A percentile compares a stretch with the other conserved stretches of the same genome.
These are phyloP conservation scores for Plasmodium adleri DNA, from an alignment of 169 alveolate genomes.

Conservation along the genomic window DNA sequence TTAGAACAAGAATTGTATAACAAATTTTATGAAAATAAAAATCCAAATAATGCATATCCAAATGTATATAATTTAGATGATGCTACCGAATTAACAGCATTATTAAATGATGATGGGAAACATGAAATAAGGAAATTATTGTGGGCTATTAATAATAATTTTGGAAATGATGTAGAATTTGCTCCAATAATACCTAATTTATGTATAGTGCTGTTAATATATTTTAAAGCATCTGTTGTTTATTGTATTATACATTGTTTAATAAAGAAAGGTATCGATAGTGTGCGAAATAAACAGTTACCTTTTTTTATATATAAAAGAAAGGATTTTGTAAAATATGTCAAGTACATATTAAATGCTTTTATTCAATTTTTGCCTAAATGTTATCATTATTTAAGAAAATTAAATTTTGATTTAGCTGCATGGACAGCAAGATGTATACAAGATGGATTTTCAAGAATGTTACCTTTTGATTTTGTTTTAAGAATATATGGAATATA, in stretches of 20 bases:
- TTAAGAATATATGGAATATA: slow-evolving; percentile 82
- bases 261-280: slow-evolving; percentile 79
- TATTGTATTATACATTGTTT: slow-evolving; percentile 82
- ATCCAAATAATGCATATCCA: slow-evolving; percentile 1
- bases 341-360: slow-evolving; percentile 41
- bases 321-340: slow-evolving; percentile 66
- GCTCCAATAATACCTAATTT: slow-evolving; percentile 84
- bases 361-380: slow-evolving; percentile 64
- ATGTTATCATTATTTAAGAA: slow-evolving; percentile 74
- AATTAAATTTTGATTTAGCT: slow-evolving; percentile 82
- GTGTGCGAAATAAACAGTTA: slow-evolving; percentile 33
- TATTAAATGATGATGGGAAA: slow-evolving; percentile 80
- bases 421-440: slow-evolving; percentile 87
- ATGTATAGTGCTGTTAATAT: slow-evolving; percentile 80
- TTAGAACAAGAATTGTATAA: slow-evolving; percentile 49
- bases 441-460: slow-evolving; percentile 83
- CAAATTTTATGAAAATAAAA: slow-evolving; percentile 48
- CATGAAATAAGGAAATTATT: slow-evolving; percentile 82
- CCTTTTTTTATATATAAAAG: slow-evolving; percentile 65
- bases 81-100: slow-evolving; percentile 82
- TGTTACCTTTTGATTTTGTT: slow-evolving; percentile 84
- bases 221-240: slow-evolving; percentile 82
- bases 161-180: slow-evolving; percentile 84
- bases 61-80: slow-evolving; percentile 83
- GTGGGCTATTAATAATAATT: slow-evolving; percentile 84